Base-by-base conservation (phyloP, 2,329 filamentous ascomycete species). In the Periconia sp. region DNA sequence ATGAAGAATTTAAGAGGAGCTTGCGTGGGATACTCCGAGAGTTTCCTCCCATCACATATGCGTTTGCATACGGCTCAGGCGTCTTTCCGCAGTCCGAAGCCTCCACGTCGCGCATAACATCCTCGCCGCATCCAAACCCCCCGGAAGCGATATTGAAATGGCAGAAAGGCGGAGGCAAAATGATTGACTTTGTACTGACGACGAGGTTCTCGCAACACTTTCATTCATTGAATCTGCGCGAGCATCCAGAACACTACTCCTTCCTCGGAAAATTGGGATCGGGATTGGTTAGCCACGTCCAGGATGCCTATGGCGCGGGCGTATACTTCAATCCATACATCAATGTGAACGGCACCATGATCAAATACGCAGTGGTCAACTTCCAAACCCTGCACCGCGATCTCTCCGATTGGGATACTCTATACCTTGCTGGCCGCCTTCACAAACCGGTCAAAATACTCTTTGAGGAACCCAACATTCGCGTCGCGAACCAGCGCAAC, bases 371-470 rank as follows among this genome's bases (percentile, higher is more conserved):
- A 15, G 94, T 99, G 16, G 95, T 96, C 30, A 96, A 95, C 61
- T 81, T 97, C 54, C 86, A 95, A 63, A 96, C 92, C 3, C 77
- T 99, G 12, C 92, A 90, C 59, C 81, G 79, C 29, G 94, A 99
- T 66, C 80, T 99, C 17, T 87, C 84, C 21, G 84, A 91, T 45
- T 99, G 94, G 94, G 86, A 96, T 50, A 96, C 90, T 0, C 78
- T 99, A 18, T 99, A 99, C 70, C 82, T 99, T n/a, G 94, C 95
- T 5, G 94, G 94, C 4, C 88, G 94, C 23, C 79, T 99, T 38
- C 94, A 99, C 53, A 99, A 99, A 69, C 94, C 94, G 1, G 94
- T 96, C 71, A 97, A 99, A 76, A 97, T 99, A 55, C 81, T 99
- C 13, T 87, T 92, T 36, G 94, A 99, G 67, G 89, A 99, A 62